Base-by-base conservation (phyloP, 176 grass and related monocot genomes). In the Hyparrhenia diplandra region DNA sequence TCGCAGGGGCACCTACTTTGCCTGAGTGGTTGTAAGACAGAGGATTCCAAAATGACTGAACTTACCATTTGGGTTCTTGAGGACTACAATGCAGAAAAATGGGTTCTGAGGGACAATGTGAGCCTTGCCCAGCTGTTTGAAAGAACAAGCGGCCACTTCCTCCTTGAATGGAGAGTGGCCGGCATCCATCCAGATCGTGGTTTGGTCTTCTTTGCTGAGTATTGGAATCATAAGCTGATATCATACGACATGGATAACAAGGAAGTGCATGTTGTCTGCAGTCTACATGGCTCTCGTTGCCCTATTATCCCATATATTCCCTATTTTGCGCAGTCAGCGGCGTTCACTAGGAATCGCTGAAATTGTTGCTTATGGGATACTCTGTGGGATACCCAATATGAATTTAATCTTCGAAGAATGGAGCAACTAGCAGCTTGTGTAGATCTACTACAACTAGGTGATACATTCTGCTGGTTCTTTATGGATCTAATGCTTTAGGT, bases 1-100 rank as follows among this genome's bases (percentile, higher is more conserved):
- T 29, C 23, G 16, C 68, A 71, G 10, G 68, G 68, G 6, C 39
- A 10, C 68, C n/a, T 32, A 20, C 35, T 40, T 40, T 68, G 66
- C 21, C 6, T 68, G 4, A 68, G 20, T 68, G 66, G 4, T 40
- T 4, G 11, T n/a, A 39, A 0, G 10, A 12, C 2, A 32, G 1
- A 18, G 8, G 5, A 1, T 37, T 41, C 8, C 39, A 6, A n/a
- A 0, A 35, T 12, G 34, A 10, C 4, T 67, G 30, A 65, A 17
- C 35, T 68, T 1, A 40, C 1, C 7, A 34, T 80, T 16, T 80
- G 77, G 77, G 77, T 80, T 80, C 63, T 80, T 37, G 30, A 52
- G 30, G 21, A 36, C 30, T 54, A 68, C 12, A 13, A 24, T 67
- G 3, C 43, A 12, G 21, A 68, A 20, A 31, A 68, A 7, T 80